Evolutionary conservation across 768 basidiomycete species (phyloP), one percentile per base, ranked within the genome.

Genomic region (Arthromyces matolae): DNA sequence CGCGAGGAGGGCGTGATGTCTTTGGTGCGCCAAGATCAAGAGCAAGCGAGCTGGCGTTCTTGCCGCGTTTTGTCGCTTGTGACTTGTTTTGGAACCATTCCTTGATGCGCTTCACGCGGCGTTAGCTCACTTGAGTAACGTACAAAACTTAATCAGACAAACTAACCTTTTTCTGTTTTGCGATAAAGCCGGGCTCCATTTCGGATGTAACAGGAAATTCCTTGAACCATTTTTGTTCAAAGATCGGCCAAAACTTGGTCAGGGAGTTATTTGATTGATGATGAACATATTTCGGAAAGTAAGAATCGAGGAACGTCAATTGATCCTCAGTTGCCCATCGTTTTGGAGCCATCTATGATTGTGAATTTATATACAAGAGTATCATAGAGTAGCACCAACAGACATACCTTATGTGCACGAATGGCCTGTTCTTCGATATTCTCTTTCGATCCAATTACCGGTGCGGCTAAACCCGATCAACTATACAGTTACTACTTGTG

Each of bases 401-500:
- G 4, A 8, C 35, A 20, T 37, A 37, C 35, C 35, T 37, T 37
- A 22, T 9, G 32, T 10, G 4, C 3, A 33, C 32, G 12, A 20
- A 22, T 3, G 6, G 8, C 10, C 25, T 12, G 9, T 8, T n/a
- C 7, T 22, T 16, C 9, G 14, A 5, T 13, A 22, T 5, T 20
- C 4, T 10, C 10, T 8, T 2, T 14, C 36, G 4, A 38, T 38
- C 36, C 14, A 2, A 3, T 38, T 7, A 2, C 7, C 3, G n/a
- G 6, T 1, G 0, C 14, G 23, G 44, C 8, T 1, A 36, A 16
- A n/a, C 14, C 44, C 13, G 25, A 28, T 10, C 44, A 45, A 20
- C 44, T 45, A 25, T 45, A 45, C 25, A 45, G 44, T 36, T n/a
- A n/a, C 44, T 20, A 1, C 10, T 38, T 38, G 36, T 22, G 36